These are phyloP conservation scores for Anacardium occidentale DNA, from an alignment of 345 rosid genomes.

Conservation along the genomic window DNA sequence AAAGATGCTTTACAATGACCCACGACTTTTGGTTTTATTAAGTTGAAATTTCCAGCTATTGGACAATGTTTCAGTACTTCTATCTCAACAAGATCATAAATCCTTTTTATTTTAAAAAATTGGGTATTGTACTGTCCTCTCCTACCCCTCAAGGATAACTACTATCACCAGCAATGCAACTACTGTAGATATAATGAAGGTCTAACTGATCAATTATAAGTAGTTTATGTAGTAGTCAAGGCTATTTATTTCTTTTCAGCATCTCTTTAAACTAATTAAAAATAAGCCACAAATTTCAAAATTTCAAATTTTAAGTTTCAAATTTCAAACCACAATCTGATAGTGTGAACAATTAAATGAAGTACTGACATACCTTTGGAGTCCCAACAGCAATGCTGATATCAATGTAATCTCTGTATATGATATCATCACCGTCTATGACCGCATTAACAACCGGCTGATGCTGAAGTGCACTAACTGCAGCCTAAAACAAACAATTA, in stretches of 20 bases:
- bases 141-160: neutral
- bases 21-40: neutral
- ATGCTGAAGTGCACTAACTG: conserved; percentile 90
- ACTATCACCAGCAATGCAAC: neutral
- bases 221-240: neutral
- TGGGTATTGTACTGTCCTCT: neutral
- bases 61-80: neutral
- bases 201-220: neutral
- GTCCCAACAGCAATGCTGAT: conserved; percentile 95
- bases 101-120: no score
- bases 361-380: conserved; percentile 57
- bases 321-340: neutral
- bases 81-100: no score
- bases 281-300: neutral
- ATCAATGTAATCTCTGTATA: conserved; percentile 91
- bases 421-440: conserved; percentile 96
- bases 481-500: conserved; percentile 58
- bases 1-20: neutral
- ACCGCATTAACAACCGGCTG: conserved; percentile 98
- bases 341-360: neutral
- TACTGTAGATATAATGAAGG: neutral
- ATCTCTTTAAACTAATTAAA: neutral
- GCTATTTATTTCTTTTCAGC: neutral
- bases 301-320: neutral
- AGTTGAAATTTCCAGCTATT: neutral